Conservation (phyloP, 2,329 filamentous ascomycete species). For the Fusarium subtropicale region DNA sequence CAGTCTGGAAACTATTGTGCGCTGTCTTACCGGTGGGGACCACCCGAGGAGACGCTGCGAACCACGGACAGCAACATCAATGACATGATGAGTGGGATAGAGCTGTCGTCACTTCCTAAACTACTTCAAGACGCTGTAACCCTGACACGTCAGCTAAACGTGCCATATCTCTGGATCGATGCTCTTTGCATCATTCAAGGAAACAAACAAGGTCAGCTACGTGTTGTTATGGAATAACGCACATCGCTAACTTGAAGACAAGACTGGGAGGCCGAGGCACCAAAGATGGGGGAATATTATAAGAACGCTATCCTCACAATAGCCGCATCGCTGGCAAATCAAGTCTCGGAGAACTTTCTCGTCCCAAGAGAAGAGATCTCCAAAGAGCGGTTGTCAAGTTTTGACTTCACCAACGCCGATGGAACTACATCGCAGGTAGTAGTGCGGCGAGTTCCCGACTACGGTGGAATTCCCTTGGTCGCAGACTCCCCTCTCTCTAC, state of each 20-base stretch:
- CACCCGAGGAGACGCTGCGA: background rate
- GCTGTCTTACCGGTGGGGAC: background rate
- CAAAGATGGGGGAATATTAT: background rate
- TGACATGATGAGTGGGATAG: background rate
- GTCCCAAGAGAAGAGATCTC: background rate
- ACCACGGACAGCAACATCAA: background rate
- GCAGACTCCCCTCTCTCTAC: background rate
- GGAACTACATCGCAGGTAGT: background rate
- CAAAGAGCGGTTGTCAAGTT: background rate
- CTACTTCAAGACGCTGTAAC: background rate
- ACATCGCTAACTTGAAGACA: background rate
- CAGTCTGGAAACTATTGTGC: background rate
- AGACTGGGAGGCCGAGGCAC: background rate
- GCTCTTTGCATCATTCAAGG: background rate
- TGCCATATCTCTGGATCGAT: background rate
- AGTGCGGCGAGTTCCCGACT: background rate
- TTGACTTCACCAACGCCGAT: background rate
- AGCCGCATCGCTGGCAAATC: background rate
- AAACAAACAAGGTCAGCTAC: background rate
- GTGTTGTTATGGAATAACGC: fast-evolving
- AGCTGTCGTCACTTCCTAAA: background rate
- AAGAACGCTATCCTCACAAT: background rate
- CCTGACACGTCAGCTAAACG: background rate
- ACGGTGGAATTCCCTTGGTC: background rate
- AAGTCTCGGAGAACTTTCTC: background rate